Percentiles rank a stretch among this genome's conserved stretches.
Evolutionary conservation across 2,329 filamentous ascomycete species (phyloP).

Genomic region (Knufia petricola): DNA sequence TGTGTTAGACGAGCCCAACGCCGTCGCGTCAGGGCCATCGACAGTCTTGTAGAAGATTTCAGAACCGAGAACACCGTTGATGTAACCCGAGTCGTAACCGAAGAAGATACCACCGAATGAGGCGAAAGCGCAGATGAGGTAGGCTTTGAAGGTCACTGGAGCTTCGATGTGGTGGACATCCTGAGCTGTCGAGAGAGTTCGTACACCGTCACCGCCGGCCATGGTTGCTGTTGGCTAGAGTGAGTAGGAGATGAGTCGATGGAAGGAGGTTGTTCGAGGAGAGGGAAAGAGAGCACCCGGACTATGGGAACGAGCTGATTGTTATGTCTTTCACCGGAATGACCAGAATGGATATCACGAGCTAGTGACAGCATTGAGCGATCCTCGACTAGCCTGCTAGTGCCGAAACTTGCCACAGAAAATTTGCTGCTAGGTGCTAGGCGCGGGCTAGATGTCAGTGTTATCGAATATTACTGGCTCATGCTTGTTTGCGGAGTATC

Average conservation of each 20-base stretch:
- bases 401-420: background rate
- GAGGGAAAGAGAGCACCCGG: slow-evolving; percentile 1
- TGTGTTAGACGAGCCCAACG: slow-evolving; percentile 39
- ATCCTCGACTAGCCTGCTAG: background rate
- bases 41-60: slow-evolving; percentile 34
- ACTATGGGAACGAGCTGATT: slow-evolving; percentile 6
- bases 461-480: too few species aligned
- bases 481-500: background rate
- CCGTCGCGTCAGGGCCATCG: slow-evolving; percentile 30
- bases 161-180: slow-evolving; percentile 48
- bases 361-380: background rate
- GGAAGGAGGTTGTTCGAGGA: background rate
- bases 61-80: slow-evolving; percentile 42
- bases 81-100: slow-evolving; percentile 49
- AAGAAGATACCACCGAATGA: slow-evolving; percentile 52
- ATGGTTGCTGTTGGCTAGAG: background rate
- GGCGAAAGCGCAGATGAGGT: slow-evolving; percentile 51
- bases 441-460: background rate
- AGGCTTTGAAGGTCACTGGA: slow-evolving; percentile 48
- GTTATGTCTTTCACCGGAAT: slow-evolving; percentile 9
- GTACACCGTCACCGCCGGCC: slow-evolving; percentile 2
- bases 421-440: slow-evolving; percentile 16
- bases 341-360: slow-evolving; percentile 2
- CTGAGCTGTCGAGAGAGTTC: slow-evolving; percentile 15
- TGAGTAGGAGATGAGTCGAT: background rate